Evolutionary conservation across 2,329 filamentous ascomycete genomes (phyloP), one percentile per base, ranked within the genome.

Genomic region (Diplodia mutila): DNA sequence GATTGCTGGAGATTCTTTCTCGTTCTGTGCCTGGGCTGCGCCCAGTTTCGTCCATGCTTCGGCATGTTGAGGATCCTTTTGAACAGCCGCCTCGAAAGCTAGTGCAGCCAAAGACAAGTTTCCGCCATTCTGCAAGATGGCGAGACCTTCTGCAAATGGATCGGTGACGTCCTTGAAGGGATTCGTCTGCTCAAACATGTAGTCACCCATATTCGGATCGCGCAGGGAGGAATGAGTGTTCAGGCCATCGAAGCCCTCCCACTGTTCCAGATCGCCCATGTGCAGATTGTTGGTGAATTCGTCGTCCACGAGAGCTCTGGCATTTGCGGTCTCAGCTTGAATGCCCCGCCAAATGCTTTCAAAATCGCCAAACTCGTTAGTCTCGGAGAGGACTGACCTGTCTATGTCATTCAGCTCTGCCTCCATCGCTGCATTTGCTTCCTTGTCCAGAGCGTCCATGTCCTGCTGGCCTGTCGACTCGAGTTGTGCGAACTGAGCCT

Each of bases 1-100:
- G 71, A 99, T 97, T 2, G 95, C 95, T 0, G 95, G 94, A 9
- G 93, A 91, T 79, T 99, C 95, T 82, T 99, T 99, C 80, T 99
- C 95, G 79, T 99, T 99, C 79, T 99, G 95, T 23, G 95, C 95
- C 81, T 99, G 95, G 21, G 94, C 92, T 65, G 91, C 90, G 65
- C 95, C 95, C 37, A 99, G 87, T 74, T 93, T 90, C 11, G 94
- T 92, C 95, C 95, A 99, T 2, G 95, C 95, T 66, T 97, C 91
- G 46, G 94, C 89, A 77, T 98, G 94, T 66, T 90, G 85, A 0
- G 93, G 88, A 70, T 97, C 89, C 80, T 94, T 93, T 79, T 97
- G 94, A 5, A 94, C 92, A 1, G 95, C 95, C 21, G 95, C 93
- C 81, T 99, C 95, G 73, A 99, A 99, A 0, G 95, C 95, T 59